These are phyloP conservation scores for Aschersonia sp. DNA, from an alignment of 2,329 filamentous ascomycete species.

Conservation along the genomic window DNA sequence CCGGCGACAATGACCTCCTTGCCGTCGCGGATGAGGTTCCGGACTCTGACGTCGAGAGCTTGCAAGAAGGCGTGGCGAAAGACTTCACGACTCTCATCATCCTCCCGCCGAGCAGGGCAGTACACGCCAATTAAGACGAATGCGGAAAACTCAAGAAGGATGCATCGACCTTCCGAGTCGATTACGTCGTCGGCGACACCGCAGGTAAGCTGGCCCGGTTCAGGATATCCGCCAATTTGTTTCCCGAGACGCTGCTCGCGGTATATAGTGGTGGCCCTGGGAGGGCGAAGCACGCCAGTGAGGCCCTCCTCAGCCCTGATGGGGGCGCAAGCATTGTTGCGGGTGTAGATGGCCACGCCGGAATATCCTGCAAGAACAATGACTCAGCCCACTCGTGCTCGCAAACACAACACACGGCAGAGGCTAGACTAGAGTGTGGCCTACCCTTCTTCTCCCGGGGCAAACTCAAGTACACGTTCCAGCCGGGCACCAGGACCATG, in stretches of 20 bases:
- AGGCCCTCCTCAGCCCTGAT: constrained; percentile 92
- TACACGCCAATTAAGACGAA: constrained; percentile 92
- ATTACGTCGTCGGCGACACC: constrained; percentile 55
- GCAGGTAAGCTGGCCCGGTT: constrained; percentile 47
- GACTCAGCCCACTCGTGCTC: not conserved
- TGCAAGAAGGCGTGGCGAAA: constrained; percentile 72
- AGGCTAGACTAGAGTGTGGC: not conserved
- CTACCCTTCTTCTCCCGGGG: constrained; percentile 86
- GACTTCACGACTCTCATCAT: constrained; percentile 69
- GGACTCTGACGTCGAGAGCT: constrained; percentile 67
- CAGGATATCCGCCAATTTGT: constrained; percentile 83
- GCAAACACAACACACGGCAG: not conserved
- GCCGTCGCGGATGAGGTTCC: constrained; percentile 67
- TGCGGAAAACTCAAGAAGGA: constrained; percentile 84
- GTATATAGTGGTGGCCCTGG: constrained; percentile 56
- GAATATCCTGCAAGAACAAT: constrained; percentile 59
- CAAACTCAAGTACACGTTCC: constrained; percentile 93
- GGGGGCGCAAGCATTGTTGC: constrained; percentile 72
- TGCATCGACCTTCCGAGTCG: constrained; percentile 83
- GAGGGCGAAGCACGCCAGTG: constrained; percentile 62
- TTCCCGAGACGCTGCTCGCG: constrained; percentile 58
- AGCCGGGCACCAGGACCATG: constrained; percentile 88
- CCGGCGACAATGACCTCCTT: constrained; percentile 79
- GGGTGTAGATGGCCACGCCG: constrained; percentile 87
- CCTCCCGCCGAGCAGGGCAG: constrained; percentile 58